Evolutionary conservation across 2,329 filamentous ascomycete species (phyloP), one percentile per base, ranked within the genome.

Genomic region (Orbilia blumenaviensis): DNA sequence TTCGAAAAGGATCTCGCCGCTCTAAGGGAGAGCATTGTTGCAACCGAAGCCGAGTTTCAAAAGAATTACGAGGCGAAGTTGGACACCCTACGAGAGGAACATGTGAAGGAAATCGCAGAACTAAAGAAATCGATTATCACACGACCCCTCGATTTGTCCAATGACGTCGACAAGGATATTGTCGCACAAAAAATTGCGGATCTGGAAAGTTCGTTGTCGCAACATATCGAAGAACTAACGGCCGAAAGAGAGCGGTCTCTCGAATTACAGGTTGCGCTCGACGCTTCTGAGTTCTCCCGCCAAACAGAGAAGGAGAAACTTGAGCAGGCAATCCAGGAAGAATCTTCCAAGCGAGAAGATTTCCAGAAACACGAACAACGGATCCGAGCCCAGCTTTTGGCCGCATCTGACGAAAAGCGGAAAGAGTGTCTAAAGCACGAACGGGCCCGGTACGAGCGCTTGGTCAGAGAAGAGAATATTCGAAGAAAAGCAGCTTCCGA

Each of bases 361-460:
- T 76, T 76, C 32, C 72, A 76, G 23, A 76, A 76, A 44, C 72
- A 76, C 52, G 72, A 76, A 52, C 72, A 76, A 41, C 56, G 72
- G 5, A 76, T 76, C 32, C 46, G 72, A 42, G 72, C 72, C 14
- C 72, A 76, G 25, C 56, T 76, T 6, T 23, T 76, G 14, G 72
- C 72, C 14, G 72, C 72, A 32, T 76, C 72, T 25, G 72, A 76
- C 21, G 64, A 69, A 41, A 76, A 76, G 36, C 64, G 72, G 18
- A 76, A 76, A 25, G 72, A 76, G 32, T 76, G 72, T 29, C 38
- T 76, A 3, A 76, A 76, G 52, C 72, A 76, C 41, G 72, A 76
- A 52, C 36, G 72, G 16, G 16, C 72, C 8, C 54, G 72, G 58
- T 76, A 76, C 34, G 72, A 76, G 27, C 72, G 72, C 18, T 27